A percentile compares a stretch with the other conserved stretches of the same genome.
Conservation (phyloP, 306 rosid species). For the Argentina anserina region DNA sequence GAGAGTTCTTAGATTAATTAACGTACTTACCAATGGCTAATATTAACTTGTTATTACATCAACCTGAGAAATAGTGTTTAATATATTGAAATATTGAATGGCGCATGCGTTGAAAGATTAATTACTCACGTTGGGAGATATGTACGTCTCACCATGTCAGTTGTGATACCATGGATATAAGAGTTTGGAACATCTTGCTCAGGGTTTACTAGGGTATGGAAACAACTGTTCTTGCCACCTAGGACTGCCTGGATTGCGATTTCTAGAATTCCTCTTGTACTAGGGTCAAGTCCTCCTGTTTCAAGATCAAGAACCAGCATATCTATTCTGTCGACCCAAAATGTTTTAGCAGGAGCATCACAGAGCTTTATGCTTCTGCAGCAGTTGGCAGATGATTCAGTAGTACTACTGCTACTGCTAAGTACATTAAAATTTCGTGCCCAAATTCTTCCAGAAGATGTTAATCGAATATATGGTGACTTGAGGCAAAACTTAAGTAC, state of each 20-base stretch:
- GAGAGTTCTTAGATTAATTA: neutral
- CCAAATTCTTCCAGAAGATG: constrained; percentile 1
- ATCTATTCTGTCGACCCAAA: neutral
- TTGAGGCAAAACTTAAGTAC: neutral
- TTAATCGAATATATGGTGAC: neutral
- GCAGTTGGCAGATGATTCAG: neutral
- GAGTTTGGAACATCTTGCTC: constrained; percentile 7
- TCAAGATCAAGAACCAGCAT: neutral
- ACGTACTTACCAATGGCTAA: neutral
- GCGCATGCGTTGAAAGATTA: too few species aligned
- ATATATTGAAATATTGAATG: too few species aligned
- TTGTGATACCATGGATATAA: neutral
- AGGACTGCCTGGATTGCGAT: neutral
- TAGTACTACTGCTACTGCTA: neutral
- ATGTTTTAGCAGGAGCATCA: neutral
- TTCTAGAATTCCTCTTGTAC: neutral
- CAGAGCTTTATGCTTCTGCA: neutral
- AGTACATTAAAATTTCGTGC: neutral
- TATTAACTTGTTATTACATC: neutral
- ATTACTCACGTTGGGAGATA: neutral
- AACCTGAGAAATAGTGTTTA: too few species aligned
- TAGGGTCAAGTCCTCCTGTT: too few species aligned
- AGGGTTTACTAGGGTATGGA: constrained; percentile 11
- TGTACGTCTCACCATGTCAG: neutral
- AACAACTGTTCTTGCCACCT: constrained; percentile 12